Base-by-base conservation (phyloP, 192 early-diverging fungal genomes). In the Backusella sp. region DNA sequence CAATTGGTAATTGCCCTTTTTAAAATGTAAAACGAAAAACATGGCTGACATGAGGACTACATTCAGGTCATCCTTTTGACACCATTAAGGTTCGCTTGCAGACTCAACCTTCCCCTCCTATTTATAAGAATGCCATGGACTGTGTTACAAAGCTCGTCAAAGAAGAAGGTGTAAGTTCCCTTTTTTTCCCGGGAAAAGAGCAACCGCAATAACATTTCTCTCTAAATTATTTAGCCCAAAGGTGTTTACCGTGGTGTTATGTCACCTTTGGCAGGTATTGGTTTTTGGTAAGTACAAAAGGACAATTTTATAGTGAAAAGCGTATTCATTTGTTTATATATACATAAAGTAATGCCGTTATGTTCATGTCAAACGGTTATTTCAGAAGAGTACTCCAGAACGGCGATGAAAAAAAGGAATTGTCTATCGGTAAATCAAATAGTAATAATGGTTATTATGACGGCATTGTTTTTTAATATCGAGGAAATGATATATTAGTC, bases 201-300 rank as follows among this genome's bases (percentile, higher is more conserved):
- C 11, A 28, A 11, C 8, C 2, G 56, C 26, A 62, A 62, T 70
- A 41, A 46, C 53, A n/a, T 39, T 39, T 23, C 19, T 14, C 19
- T 4, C 59, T 52, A 11, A 19, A 19, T 49, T 52, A 32, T 44
- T 35, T 71, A 92, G 90, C 74, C 86, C 53, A 66, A 74, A 62
- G 91, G 88, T 59, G 68, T 93, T n/a, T 93, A 92, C 79, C 92
- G 89, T 77, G 92, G 92, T 37, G 89, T 89, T 7, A 81, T 84
- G 8, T 93, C 92, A 3, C 92, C 92, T 6, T 76, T 93, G 76
- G 81, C 88, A 67, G 92, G 92, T 23, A 90, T 90, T 65, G 92
- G 92, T 39, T 83, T 93, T 21, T 91, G 90, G 91, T 92, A 81
- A 52, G 83, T 32, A 30, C 36, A 56, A 4, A 0, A 11, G 66